Conservation (phyloP, 345 rosid species). For the Gossypium sturtianum region DNA sequence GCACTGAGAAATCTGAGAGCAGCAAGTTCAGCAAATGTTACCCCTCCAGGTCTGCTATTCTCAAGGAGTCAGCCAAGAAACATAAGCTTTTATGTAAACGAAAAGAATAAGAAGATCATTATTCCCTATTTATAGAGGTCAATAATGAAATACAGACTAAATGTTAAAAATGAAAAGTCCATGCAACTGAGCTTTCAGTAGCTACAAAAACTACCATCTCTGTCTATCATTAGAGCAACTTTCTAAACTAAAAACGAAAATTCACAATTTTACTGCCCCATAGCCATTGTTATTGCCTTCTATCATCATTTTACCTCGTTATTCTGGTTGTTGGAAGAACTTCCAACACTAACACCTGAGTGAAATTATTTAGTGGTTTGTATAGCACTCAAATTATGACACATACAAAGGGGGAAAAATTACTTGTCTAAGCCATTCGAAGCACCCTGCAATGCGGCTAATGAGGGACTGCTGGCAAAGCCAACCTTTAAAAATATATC, state of each 20-base stretch:
- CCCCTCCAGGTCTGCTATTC: constrained; percentile 81
- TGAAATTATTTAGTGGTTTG: neutral
- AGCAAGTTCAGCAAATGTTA: constrained; percentile 86
- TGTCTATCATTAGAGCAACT: neutral
- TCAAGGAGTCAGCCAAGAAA: neutral
- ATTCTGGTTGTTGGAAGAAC: neutral
- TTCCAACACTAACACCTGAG: neutral
- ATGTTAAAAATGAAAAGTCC: neutral
- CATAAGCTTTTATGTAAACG: neutral
- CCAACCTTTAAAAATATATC: constrained; percentile 35
- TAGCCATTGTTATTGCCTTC: neutral
- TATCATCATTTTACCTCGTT: neutral
- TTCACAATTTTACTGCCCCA: neutral
- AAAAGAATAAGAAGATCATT: neutral
- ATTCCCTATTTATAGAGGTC: neutral
- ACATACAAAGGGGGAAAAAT: neutral
- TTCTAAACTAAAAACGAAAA: neutral
- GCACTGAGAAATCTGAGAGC: constrained; percentile 86
- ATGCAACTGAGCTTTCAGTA: neutral
- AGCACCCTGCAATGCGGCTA: constrained; percentile 51
- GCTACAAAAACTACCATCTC: neutral
- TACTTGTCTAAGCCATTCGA: constrained; percentile 40
- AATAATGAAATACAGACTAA: neutral
- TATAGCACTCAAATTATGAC: neutral
- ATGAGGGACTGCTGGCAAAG: constrained; percentile 59